Evolutionary conservation across 2,329 filamentous ascomycete genomes (phyloP).

Genomic region (Catunica adiposa): DNA sequence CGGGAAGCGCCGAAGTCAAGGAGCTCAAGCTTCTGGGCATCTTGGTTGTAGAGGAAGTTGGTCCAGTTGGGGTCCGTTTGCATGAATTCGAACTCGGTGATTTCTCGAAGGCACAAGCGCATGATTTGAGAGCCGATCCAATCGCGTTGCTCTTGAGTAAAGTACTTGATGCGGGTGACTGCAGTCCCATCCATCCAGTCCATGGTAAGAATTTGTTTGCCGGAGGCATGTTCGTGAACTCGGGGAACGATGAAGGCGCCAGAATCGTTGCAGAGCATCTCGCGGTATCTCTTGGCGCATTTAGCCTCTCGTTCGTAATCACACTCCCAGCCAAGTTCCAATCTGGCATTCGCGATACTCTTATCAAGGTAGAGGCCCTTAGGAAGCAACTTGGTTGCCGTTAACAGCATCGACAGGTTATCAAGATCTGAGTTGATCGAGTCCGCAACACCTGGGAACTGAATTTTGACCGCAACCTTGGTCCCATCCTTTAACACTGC

Average conservation of each 20-base stretch:
- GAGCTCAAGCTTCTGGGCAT: constrained; percentile 59
- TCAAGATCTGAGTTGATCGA: constrained; percentile 95
- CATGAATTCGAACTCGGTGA: constrained; percentile 93
- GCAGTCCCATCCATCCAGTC: constrained; percentile 75
- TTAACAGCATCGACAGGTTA: constrained; percentile 79
- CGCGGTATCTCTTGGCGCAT: constrained; percentile 58
- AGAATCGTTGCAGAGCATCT: constrained; percentile 49
- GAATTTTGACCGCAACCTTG: constrained; percentile 83
- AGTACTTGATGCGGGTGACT: constrained; percentile 61
- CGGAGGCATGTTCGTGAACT: constrained; percentile 63
- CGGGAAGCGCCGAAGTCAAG: constrained; percentile 90
- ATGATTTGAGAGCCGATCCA: constrained; percentile 94
- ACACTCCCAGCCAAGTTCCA: constrained; percentile 91
- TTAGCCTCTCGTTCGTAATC: constrained; percentile 82
- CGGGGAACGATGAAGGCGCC: constrained; percentile 65
- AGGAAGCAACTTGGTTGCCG: constrained; percentile 75
- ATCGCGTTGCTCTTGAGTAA: constrained; percentile 72
- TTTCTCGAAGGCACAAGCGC: constrained; percentile 79
- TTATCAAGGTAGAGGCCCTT: constrained; percentile 90
- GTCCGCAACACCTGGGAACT: constrained; percentile 89
- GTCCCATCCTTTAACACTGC: constrained; percentile 61
- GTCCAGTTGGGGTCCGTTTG: constrained; percentile 99
- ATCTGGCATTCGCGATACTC: constrained; percentile 87
- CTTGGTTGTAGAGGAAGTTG: constrained; percentile 81
- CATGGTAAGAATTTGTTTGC: constrained; percentile 79